Conservation (phyloP, 2,329 filamentous ascomycete species). For the Colletotrichum sojae region DNA sequence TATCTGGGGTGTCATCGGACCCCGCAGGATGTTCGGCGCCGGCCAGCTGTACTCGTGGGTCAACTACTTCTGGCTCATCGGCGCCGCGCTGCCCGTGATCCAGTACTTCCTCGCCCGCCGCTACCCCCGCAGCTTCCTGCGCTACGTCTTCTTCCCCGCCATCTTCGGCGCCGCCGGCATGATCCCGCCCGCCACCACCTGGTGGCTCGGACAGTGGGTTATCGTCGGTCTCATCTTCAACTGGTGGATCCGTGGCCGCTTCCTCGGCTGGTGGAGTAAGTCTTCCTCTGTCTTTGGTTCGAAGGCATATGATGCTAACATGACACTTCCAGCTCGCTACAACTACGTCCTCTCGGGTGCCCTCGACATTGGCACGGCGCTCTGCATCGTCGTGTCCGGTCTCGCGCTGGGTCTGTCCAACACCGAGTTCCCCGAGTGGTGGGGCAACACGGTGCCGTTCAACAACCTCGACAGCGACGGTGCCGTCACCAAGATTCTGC, state of each 20-base stretch:
- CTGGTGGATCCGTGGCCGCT: constrained; percentile 63
- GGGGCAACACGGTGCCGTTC: constrained; percentile 59
- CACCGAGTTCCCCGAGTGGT: constrained; percentile 63
- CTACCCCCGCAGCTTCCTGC: constrained; percentile 61
- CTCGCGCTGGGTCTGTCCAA: constrained; percentile 62
- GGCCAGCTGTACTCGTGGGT: constrained; percentile 63
- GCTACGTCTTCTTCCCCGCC: constrained; percentile 67
- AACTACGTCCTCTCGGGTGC: constrained; percentile 73
- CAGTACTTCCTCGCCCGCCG: constrained; percentile 64
- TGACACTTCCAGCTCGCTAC: constrained; percentile 56
- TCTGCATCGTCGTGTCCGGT: constrained; percentile 69
- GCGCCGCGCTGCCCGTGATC: constrained; percentile 61
- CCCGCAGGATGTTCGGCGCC: constrained; percentile 51
- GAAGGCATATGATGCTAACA: neutral
- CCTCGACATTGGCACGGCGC: constrained; percentile 70
- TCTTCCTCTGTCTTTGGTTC: neutral
- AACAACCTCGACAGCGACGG: constrained; percentile 50
- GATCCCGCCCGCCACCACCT: constrained; percentile 69
- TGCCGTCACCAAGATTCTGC: constrained; percentile 47
- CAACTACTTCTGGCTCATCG: constrained; percentile 69
- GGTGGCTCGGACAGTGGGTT: constrained; percentile 69
- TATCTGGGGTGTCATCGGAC: constrained; percentile 73
- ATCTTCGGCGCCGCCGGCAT: constrained; percentile 65
- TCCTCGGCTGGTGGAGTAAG: constrained; percentile 68
- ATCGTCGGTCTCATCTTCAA: constrained; percentile 71